phyloP scores from a whole-genome alignment of 345 rosid species.

The Populus simonii region DNA sequence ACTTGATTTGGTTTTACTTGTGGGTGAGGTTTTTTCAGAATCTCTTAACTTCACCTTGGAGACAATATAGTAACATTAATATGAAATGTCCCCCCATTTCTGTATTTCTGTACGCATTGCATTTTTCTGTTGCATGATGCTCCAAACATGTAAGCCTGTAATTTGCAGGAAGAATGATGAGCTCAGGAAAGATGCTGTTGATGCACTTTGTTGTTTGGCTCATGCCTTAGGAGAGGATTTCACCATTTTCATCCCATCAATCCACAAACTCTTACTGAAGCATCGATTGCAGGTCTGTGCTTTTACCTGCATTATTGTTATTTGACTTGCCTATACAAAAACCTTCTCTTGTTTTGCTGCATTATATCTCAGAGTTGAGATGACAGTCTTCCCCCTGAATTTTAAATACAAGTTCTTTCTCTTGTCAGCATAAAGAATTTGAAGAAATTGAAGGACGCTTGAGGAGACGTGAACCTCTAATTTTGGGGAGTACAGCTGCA shows the following conservation, averaged over 20 bases:
- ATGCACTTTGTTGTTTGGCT: constrained; percentile 96
- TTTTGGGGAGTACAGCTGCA: constrained; percentile 75
- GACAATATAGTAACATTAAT: background rate
- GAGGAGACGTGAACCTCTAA: constrained; percentile 77
- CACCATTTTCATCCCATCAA: constrained; percentile 86
- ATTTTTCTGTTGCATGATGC: background rate
- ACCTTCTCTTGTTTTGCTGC: background rate
- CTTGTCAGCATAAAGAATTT: constrained; percentile 89
- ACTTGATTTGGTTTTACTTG: background rate
- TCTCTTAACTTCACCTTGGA: background rate
- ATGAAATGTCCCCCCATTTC: background rate
- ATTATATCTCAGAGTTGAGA: background rate
- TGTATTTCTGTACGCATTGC: background rate
- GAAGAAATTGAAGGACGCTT: constrained; percentile 87
- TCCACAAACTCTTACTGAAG: constrained; percentile 79
- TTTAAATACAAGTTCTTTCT: constrained; percentile 6
- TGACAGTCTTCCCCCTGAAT: background rate
- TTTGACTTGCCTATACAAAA: background rate
- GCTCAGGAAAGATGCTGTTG: constrained; percentile 90
- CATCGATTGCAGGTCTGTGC: constrained; percentile 59
- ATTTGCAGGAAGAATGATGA: constrained; percentile 78
- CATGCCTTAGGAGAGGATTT: constrained; percentile 98
- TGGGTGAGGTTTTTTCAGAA: background rate
- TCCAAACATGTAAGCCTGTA: background rate
- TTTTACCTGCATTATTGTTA: constrained; percentile 5